Conservation (phyloP, 352 stramenopile species). For the Peronospora farinosa region DNA sequence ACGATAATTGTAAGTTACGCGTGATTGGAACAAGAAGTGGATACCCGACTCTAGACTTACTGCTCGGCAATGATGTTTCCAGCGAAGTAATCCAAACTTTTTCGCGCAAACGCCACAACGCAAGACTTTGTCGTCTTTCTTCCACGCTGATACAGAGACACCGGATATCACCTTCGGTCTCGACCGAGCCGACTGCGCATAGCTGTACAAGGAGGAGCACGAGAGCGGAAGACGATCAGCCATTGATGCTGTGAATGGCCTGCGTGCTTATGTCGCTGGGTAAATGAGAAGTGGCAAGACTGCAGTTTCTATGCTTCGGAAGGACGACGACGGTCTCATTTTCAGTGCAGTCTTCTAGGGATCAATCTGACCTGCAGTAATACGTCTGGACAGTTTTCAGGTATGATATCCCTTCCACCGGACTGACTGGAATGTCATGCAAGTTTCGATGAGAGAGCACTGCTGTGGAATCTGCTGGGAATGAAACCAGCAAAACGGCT, state of each 20-base stretch:
- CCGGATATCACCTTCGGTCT: slow-evolving; percentile 40
- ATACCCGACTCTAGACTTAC: slow-evolving; percentile 26
- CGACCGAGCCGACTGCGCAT: slow-evolving; percentile 20
- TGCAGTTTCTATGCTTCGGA: slow-evolving; percentile 3
- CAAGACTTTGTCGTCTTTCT: slow-evolving; percentile 35
- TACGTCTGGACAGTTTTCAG: slow-evolving; percentile 22
- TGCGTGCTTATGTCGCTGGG: slow-evolving; percentile 6
- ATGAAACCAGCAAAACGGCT: slow-evolving; percentile 12
- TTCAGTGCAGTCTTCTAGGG: slow-evolving; percentile 14
- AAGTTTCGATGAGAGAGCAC: slow-evolving; percentile 9
- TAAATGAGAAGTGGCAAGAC: slow-evolving; percentile 20
- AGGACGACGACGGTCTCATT: slow-evolving; percentile 3
- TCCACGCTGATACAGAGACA: slow-evolving; percentile 48
- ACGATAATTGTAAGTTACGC: slow-evolving; percentile 14
- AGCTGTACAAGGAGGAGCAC: too few relatives aligned
- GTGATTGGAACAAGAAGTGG: not conserved
- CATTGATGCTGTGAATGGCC: slow-evolving; percentile 29
- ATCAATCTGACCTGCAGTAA: slow-evolving; percentile 15
- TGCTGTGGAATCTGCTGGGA: slow-evolving; percentile 16
- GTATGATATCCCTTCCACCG: slow-evolving; percentile 3
- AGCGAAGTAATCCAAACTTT: slow-evolving; percentile 56
- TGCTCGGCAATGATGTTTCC: slow-evolving; percentile 63
- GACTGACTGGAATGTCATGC: not conserved
- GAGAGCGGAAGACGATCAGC: slow-evolving; percentile 37
- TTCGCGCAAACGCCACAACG: slow-evolving; percentile 62